phyloP scores from a whole-genome alignment of 129 eudicot species.

The Tagetes erecta region DNA sequence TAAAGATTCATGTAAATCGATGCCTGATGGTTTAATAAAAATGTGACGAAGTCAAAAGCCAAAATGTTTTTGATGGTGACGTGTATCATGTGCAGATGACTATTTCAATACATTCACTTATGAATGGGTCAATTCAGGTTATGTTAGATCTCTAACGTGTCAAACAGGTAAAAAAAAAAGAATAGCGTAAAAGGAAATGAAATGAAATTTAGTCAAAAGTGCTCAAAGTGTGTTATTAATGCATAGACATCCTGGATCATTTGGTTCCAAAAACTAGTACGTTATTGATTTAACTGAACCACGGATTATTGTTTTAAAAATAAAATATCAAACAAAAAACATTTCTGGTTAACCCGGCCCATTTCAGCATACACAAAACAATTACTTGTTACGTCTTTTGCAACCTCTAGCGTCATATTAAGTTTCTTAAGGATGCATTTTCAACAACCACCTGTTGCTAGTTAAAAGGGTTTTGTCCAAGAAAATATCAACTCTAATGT shows the following conservation, averaged over 20 bases:
- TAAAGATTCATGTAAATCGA: background rate
- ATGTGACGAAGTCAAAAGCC: background rate
- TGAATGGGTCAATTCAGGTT: background rate
- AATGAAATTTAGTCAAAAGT: background rate
- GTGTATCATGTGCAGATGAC: background rate
- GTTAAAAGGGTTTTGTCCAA: background rate
- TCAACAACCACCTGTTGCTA: background rate
- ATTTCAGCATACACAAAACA: background rate
- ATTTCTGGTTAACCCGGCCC: background rate
- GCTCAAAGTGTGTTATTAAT: background rate
- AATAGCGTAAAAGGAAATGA: background rate
- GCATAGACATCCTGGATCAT: background rate
- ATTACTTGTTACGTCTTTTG: background rate
- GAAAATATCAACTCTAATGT: slow-evolving; percentile 2
- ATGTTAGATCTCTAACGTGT: background rate
- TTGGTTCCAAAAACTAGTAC: background rate
- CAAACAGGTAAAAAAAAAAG: background rate
- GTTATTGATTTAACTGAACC: background rate
- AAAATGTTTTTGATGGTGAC: background rate
- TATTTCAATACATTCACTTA: slow-evolving; percentile 1
- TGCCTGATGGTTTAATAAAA: background rate
- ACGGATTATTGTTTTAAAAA: background rate
- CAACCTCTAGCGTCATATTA: background rate
- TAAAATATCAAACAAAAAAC: background rate
- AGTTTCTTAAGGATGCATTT: background rate